Percentiles rank a stretch among this genome's conserved stretches.
Conservation (phyloP, 441 rosid species). For the Gossypium aridum region DNA sequence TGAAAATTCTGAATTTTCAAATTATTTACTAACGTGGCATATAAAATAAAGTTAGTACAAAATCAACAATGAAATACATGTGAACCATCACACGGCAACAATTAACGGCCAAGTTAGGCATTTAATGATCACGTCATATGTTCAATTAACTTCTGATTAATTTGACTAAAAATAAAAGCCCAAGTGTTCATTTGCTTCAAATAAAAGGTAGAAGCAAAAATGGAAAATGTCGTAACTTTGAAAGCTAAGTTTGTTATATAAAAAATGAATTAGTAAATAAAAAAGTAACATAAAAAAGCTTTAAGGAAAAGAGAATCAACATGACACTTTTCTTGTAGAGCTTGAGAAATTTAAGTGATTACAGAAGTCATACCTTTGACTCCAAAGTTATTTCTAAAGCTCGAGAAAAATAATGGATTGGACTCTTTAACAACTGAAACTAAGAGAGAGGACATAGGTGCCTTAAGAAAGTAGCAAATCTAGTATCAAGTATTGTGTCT, state of each 20-base stretch:
- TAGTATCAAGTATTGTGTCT: background rate
- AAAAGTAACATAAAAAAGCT: background rate
- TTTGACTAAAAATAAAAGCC: too few relatives aligned
- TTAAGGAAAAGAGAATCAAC: background rate
- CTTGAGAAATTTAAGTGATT: background rate
- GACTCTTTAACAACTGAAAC: background rate
- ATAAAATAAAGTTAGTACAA: too few relatives aligned
- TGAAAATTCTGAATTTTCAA: too few relatives aligned
- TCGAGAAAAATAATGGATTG: background rate
- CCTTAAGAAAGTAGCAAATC: background rate
- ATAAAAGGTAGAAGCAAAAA: background rate
- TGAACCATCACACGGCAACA: too few relatives aligned
- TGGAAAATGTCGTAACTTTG: too few relatives aligned
- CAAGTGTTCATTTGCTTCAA: too few relatives aligned
- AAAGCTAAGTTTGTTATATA: background rate
- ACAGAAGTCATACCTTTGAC: background rate
- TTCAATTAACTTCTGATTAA: too few relatives aligned
- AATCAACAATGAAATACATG: too few relatives aligned
- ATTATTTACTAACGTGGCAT: too few relatives aligned
- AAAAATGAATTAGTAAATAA: background rate
- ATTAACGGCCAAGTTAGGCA: too few relatives aligned
- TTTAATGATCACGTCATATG: too few relatives aligned
- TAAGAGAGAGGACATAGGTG: background rate
- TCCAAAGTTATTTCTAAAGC: background rate
- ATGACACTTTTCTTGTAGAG: background rate